Conservation (phyloP, 2,329 filamentous ascomycete genomes). For the Penicillium sp. region DNA sequence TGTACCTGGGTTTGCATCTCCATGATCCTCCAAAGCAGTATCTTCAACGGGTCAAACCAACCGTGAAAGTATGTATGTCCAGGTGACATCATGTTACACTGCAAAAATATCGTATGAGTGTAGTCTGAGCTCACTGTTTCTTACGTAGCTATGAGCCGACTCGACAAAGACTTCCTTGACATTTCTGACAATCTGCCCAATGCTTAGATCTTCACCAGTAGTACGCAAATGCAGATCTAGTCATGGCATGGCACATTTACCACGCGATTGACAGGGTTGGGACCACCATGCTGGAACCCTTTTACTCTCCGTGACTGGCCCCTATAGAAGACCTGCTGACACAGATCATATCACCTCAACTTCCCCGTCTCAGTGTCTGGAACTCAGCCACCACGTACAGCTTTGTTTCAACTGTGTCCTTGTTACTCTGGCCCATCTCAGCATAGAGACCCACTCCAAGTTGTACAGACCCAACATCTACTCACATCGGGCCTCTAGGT, state of each 20-base stretch:
- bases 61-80: neutral
- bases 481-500: constrained; percentile 6
- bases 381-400: neutral
- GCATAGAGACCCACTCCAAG: neutral
- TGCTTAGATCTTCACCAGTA: neutral
- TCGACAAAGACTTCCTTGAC: neutral
- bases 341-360: neutral
- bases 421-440: neutral
- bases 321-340: constrained; percentile 14
- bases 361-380: neutral
- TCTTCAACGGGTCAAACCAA: neutral
- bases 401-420: neutral
- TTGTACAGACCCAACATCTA: constrained; percentile 17
- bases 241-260: constrained; percentile 8
- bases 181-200: neutral
- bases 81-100: constrained; percentile 4
- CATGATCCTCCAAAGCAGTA: neutral
- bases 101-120: neutral
- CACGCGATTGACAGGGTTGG: neutral
- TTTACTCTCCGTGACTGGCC: constrained; percentile 5
- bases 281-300: neutral
- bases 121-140: neutral
- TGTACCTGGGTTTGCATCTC: neutral
- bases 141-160: constrained; percentile 4
- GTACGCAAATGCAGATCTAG: constrained; percentile 18